Base-by-base conservation (phyloP, 2,329 filamentous ascomycete genomes). In the Monilinia fructicola region DNA sequence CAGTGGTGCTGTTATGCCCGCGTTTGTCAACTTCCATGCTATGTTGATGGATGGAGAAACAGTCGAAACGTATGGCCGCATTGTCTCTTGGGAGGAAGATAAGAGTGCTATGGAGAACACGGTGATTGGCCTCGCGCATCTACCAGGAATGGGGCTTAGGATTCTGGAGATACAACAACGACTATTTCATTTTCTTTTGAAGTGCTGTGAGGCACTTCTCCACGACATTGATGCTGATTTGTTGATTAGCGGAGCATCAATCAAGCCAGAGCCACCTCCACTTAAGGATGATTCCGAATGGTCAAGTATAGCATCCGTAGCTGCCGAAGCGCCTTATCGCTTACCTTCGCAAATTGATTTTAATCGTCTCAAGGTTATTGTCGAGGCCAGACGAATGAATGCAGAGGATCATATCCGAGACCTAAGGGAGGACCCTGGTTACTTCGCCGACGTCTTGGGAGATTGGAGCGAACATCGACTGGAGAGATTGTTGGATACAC, bases 361-460 rank as follows among this genome's bases (percentile, higher is more conserved):
- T 1, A 69, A 59, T 0, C 78, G 79, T 0, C 75, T 88, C 0
- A 75, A 79, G 50, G 72, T 75, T 1, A 70, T 87, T 4, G 75
- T 85, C 0, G 73, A 72, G 2, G 81, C 82, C 0, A 80, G 77
- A 67, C 71, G 71, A 0, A 71, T 77, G 0, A 78, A 78, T 4
- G 79, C 80, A 0, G 80, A 85, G 65, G 85, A 88, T 73, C 83
- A 87, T 69, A 54, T 87, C 85, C 85, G 72, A 11, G 81, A 84
- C 1, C 71, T 72, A 38, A 78, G 76, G n/a, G 54, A 55, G 40
- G 54, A 55, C 18, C 54, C 54, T 40, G 54, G 54, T n/a, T 55
- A 26, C 40, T 55, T 55, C 38, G 54, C 35, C 1, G 54, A 55
- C 10, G n/a, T 40, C 16, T 0, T 55, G 14, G 35, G n/a, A 18